Base-by-base conservation (phyloP, 306 rosid species). In the Dryas alaskensis region DNA sequence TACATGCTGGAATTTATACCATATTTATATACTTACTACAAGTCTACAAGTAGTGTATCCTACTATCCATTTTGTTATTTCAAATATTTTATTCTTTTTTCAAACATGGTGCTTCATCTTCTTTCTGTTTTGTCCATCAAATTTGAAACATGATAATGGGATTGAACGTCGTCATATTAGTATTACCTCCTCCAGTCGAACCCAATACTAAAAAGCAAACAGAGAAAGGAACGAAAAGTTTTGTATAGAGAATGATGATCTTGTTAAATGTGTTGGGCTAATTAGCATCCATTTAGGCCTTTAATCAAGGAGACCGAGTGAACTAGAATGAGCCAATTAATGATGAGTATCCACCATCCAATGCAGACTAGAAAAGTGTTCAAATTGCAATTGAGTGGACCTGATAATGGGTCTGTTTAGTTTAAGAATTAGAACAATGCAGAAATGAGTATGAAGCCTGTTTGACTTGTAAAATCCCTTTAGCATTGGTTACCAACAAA, bases 91-190 rank as follows among this genome's bases (percentile, higher is more conserved):
- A 25, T 22, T 57, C 40, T 12, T 13, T 25, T 57, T 25, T 14
- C 48, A 47, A 19, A 4, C 43, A 8, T 44, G 43, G 12, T 70
- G 54, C 42, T 42, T 4, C 37, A 10, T 39, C 25, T 44, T 4
- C 37, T 53, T 11, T 13, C 6, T 54, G 40, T 3, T 40, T 53
- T 53, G 64, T 55, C n/a, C 40, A 42, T 12, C 27, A 2, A 17
- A 61, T 17, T 19, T 46, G 75, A 44, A 57, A 55, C 65, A 22
- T 44, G 53, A 70, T 55, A 25, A 25, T 55, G 43, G 61, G 65
- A 71, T 71, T 22, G 19, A 43, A 60, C 48, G 3, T 1, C 48
- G 48, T 45, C 48, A 45, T 45, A 45, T 45, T 45, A 8, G 48
- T 8, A 45, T 45, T 8, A 45, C 48, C 48, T 45, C 8, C 8